Evolutionary conservation across 768 basidiomycete species (phyloP).

Genomic region (Mycena chlorophos): DNA sequence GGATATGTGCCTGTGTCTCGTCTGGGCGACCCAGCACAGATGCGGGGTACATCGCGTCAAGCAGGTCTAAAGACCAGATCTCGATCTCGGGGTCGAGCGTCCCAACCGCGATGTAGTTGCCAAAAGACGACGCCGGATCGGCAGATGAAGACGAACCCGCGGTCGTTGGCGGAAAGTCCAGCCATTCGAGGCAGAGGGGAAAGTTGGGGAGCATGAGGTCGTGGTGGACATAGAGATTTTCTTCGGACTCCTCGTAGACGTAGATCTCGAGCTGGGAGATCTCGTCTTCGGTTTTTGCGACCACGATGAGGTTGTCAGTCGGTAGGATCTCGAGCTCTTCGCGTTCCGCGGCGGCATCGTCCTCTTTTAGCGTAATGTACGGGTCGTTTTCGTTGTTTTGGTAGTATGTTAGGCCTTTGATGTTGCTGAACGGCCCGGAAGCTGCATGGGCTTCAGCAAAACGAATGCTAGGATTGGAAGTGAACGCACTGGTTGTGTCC

Average conservation of each 20-base stretch:
- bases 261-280: constrained; percentile 94
- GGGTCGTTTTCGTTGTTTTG: constrained; percentile 92
- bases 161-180: constrained; percentile 85
- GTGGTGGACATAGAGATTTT: constrained; percentile 94
- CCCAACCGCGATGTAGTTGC: constrained; percentile 94
- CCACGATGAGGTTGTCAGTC: constrained; percentile 88
- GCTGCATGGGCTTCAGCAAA: constrained; percentile 40
- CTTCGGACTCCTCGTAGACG: constrained; percentile 89
- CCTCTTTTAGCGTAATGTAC: constrained; percentile 94
- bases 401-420: constrained; percentile 93
- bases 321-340: constrained; percentile 87
- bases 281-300: constrained; percentile 95
- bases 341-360: constrained; percentile 79
- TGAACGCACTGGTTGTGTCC: constrained; percentile 34
- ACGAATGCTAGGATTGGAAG: not conserved
- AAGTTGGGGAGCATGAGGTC: constrained; percentile 97
- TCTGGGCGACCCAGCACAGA: constrained; percentile 90
- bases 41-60: constrained; percentile 93
- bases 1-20: constrained; percentile 75
- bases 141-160: constrained; percentile 40
- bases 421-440: constrained; percentile 86
- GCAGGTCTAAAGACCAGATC: constrained; percentile 93
- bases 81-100: constrained; percentile 98
- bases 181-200: constrained; percentile 98
- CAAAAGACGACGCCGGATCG: constrained; percentile 45